phyloP scores from a whole-genome alignment of 129 eudicot genomes.

The Erigeron canadensis region DNA sequence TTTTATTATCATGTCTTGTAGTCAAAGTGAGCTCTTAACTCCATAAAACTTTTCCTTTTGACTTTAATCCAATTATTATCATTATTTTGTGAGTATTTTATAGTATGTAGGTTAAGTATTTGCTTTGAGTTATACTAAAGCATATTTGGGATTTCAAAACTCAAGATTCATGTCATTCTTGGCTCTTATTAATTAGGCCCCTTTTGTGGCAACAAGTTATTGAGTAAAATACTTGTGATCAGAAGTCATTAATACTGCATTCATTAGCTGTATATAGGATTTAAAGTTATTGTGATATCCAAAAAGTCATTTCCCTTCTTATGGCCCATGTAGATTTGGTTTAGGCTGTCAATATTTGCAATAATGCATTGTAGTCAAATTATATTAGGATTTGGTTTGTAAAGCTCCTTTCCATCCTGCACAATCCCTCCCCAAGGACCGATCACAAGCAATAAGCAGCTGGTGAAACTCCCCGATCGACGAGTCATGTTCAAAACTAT shows the following conservation, averaged over 20 bases:
- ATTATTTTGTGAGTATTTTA: too few species aligned
- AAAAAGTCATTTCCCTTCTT: slow-evolving; percentile 12
- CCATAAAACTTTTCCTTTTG: slow-evolving; percentile 40
- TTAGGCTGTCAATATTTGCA: slow-evolving; percentile 24
- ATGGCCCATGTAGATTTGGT: slow-evolving; percentile 11
- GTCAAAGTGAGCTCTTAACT: slow-evolving; percentile 43
- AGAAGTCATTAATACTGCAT: slow-evolving; percentile 4
- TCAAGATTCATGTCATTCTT: slow-evolving; percentile 30
- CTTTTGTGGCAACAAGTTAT: slow-evolving; percentile 20
- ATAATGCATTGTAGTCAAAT: background rate
- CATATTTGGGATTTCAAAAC: slow-evolving; percentile 25
- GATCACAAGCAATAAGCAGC: too few species aligned
- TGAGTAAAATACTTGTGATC: slow-evolving; percentile 9
- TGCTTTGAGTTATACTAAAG: slow-evolving; percentile 29
- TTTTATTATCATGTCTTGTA: slow-evolving; percentile 26
- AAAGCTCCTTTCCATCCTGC: too few species aligned
- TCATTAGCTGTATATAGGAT: slow-evolving; percentile 28
- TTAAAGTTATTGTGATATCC: slow-evolving; percentile 18
- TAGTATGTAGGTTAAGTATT: background rate
- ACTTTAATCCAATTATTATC: slow-evolving; percentile 27
- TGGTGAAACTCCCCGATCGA: too few species aligned
- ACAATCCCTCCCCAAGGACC: too few species aligned
- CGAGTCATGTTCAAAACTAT: too few species aligned
- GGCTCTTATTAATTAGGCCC: slow-evolving; percentile 10
- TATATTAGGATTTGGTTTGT: too few species aligned